Base-by-base conservation (phyloP, 352 stramenopile genomes). In the Phytophthora rubi region DNA sequence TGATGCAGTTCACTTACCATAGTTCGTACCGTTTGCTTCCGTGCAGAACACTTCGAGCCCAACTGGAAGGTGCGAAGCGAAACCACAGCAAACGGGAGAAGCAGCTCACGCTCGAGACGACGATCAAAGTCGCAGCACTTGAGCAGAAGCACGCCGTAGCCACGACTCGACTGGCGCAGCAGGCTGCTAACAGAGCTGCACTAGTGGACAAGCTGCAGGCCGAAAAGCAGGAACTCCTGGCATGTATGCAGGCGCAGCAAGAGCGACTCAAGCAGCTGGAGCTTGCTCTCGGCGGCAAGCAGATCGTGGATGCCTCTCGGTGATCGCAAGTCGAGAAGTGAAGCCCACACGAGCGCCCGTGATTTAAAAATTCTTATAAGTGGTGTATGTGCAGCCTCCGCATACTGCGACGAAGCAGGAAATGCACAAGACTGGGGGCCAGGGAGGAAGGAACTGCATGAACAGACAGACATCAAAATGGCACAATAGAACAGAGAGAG, bases 191-290 rank as follows among this genome's bases (percentile, higher is more conserved):
- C 13, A 72, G 73, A 35, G 62, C 47, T 7, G 69, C 68, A 21
- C 71, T 87, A 54, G 64, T 82, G 63, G 53, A 67, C 12, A 76
- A 81, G 48, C 62, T 92, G n/a, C 59, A 74, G 58, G 69, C 81
- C 26, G 77, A 90, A 58, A 88, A 88, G 35, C 55, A 75, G 7
- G 79, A 78, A 47, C 79, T 92, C n/a, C 16, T 76, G 12, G 59
- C 65, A 12, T 63, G 70, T 51, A 52, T 88, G 42, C 49, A 78
- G 18, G 54, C 64, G 49, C 81, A 86, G 58, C 75, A 82, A 35
- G 70, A 80, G 52, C 83, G 76, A 23, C 77, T 91, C 23, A 49
- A 73, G 23, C 79, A 88, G 33, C 77, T 92, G 60, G 74, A 90
- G 53, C 76, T 85, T 47, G 82, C 82, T 26, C 53, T 91, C 2